Conservation (phyloP, 129 eudicot species). For the Daucus carota region DNA sequence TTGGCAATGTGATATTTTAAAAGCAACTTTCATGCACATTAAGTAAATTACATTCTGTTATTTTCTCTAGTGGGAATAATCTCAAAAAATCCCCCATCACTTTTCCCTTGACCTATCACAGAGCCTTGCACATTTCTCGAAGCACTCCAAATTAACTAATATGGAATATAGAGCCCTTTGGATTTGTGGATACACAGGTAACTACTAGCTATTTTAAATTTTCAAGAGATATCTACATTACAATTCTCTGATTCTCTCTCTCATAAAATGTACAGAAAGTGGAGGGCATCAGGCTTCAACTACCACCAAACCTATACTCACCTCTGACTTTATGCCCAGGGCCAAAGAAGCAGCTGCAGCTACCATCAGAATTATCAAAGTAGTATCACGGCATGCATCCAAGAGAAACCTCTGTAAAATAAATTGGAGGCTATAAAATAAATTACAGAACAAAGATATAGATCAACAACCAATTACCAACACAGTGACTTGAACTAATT, state of each 20-base stretch:
- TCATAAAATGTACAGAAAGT: neutral
- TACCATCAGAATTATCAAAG: slow-evolving; percentile 86
- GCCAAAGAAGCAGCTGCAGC: slow-evolving; percentile 98
- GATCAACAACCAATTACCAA: neutral
- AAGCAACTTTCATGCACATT: neutral
- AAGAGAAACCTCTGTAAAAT: slow-evolving; percentile 59
- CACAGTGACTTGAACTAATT: neutral
- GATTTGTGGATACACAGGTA: neutral
- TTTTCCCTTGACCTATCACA: neutral
- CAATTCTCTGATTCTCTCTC: too few species aligned
- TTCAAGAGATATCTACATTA: neutral
- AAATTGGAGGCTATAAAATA: neutral
- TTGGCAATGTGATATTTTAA: neutral
- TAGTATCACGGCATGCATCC: slow-evolving; percentile 90
- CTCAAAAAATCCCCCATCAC: neutral
- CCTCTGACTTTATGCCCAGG: slow-evolving; percentile 93
- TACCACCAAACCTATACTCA: slow-evolving; percentile 16
- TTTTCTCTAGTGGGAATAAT: neutral
- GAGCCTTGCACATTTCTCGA: neutral
- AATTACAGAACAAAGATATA: neutral
- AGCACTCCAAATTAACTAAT: neutral
- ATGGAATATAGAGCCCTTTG: neutral
- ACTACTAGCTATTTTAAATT: neutral
- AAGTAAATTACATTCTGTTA: neutral
- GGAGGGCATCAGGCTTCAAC: neutral